Evolutionary conservation across 768 basidiomycete genomes (phyloP).

Genomic region (Amyloporia xantha): DNA sequence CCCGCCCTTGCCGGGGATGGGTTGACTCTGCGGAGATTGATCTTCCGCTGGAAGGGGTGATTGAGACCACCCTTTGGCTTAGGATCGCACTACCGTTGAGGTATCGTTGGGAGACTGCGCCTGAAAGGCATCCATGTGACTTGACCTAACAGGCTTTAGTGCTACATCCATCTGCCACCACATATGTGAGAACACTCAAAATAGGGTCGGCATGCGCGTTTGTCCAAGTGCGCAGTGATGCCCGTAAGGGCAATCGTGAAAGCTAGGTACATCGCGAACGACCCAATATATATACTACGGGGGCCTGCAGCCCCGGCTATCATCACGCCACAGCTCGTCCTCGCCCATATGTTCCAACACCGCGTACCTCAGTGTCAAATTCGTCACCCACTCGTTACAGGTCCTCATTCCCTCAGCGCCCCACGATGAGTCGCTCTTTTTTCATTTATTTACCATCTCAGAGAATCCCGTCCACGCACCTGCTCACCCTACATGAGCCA

Average conservation of each 20-base stretch:
- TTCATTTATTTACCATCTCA: slow-evolving; percentile 51
- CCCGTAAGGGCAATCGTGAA: too few species aligned
- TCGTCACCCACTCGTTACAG: slow-evolving; percentile 72
- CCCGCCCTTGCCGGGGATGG: slow-evolving; percentile 19
- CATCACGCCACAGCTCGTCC: too few species aligned
- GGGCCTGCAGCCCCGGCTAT: too few species aligned
- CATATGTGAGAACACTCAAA: too few species aligned
- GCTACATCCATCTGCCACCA: slow-evolving; percentile 49
- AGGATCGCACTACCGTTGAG: slow-evolving; percentile 27
- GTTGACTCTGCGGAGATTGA: slow-evolving; percentile 60
- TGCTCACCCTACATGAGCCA: slow-evolving; percentile 18
- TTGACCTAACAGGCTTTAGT: slow-evolving; percentile 33
- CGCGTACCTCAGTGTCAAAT: slow-evolving; percentile 65
- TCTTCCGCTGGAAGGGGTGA: slow-evolving; percentile 71
- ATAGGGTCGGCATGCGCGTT: too few species aligned
- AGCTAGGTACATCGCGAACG: too few species aligned
- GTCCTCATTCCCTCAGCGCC: slow-evolving; percentile 66
- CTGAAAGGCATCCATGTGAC: slow-evolving; percentile 22
- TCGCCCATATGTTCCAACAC: too few species aligned
- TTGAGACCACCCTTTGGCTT: slow-evolving; percentile 41
- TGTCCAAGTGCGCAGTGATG: too few species aligned
- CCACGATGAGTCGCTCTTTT: slow-evolving; percentile 80
- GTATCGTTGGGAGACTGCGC: slow-evolving; percentile 32
- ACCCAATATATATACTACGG: too few species aligned
- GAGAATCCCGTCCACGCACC: slow-evolving; percentile 38